Conservation (phyloP, 2,329 filamentous ascomycete genomes). For the Ascochyta lentis region DNA sequence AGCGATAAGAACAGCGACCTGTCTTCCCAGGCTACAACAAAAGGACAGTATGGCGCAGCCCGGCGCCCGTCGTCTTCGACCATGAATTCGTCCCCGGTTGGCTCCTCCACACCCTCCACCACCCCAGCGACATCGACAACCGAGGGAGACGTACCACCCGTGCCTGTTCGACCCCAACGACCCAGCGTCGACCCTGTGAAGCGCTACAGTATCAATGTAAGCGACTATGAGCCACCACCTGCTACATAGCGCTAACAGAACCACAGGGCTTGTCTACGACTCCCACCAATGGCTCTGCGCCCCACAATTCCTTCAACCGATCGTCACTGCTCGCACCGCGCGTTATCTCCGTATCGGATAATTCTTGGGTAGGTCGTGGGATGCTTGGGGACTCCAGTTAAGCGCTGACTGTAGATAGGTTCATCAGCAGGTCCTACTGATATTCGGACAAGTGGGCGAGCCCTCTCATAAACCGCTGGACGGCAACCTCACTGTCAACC, state of each 20-base stretch:
- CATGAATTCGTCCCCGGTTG: slow-evolving; percentile 63
- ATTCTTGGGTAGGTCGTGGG: slow-evolving; percentile 74
- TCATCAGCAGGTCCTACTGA: slow-evolving; percentile 85
- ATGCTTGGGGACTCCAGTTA: slow-evolving; percentile 1
- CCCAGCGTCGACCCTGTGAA: slow-evolving; percentile 52
- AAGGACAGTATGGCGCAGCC: slow-evolving; percentile 33
- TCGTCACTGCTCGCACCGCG: slow-evolving; percentile 82
- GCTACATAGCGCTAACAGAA: slow-evolving; percentile 7
- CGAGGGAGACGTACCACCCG: slow-evolving; percentile 67
- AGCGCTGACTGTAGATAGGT: slow-evolving; percentile 63
- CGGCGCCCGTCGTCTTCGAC: slow-evolving; percentile 67
- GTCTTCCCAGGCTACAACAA: slow-evolving; percentile 24
- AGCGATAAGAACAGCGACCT: slow-evolving; percentile 21
- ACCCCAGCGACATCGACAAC: slow-evolving; percentile 73
- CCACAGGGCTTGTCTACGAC: slow-evolving; percentile 60
- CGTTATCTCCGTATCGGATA: slow-evolving; percentile 79
- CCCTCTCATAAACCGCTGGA: slow-evolving; percentile 71
- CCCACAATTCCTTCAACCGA: slow-evolving; percentile 57
- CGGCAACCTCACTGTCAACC: slow-evolving; percentile 78
- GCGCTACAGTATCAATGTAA: slow-evolving; percentile 61
- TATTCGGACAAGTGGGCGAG: slow-evolving; percentile 83
- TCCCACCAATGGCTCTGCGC: slow-evolving; percentile 56
- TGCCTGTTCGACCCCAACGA: slow-evolving; percentile 54
- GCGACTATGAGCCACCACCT: slow-evolving; percentile 2
- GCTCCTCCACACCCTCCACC: slow-evolving; percentile 73